Conservation (phyloP, 441 rosid species). For the Oxalis stricta region DNA sequence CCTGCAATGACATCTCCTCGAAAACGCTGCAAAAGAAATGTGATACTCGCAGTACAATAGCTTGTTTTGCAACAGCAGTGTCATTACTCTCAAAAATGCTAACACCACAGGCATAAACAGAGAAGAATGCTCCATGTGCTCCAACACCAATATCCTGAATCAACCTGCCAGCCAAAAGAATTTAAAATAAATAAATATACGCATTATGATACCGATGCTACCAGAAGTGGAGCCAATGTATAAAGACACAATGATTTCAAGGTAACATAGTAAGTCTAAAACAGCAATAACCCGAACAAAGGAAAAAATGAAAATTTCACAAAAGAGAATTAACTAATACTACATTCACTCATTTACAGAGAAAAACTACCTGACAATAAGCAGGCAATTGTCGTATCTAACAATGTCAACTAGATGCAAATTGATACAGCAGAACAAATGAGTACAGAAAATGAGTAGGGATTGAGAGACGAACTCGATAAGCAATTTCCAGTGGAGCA, state of each 20-base stretch:
- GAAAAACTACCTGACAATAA: no score
- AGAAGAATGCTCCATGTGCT: slow-evolving; percentile 51
- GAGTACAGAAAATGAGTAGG: slow-evolving; percentile 12
- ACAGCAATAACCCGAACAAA: no score
- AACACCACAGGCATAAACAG: slow-evolving; percentile 47
- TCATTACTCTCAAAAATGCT: slow-evolving; percentile 48
- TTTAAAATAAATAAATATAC: background rate
- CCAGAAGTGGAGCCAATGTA: no score
- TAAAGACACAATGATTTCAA: no score
- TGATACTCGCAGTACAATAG: slow-evolving; percentile 62
- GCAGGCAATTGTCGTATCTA: no score
- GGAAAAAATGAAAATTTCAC: no score
- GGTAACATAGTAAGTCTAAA: no score
- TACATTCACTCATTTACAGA: no score
- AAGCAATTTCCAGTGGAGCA: slow-evolving; percentile 71
- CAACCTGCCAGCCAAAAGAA: slow-evolving; percentile 31
- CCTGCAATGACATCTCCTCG: slow-evolving; percentile 87
- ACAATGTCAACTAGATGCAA: no score
- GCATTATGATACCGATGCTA: no score
- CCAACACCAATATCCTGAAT: slow-evolving; percentile 68
- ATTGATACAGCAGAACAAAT: background rate
- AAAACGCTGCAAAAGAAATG: slow-evolving; percentile 49
- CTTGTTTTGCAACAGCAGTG: slow-evolving; percentile 45
- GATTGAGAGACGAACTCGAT: slow-evolving; percentile 61
- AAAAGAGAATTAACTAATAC: no score